Base-by-base conservation (phyloP, 192 early-diverging fungal species). In the Podila clonocystis region DNA sequence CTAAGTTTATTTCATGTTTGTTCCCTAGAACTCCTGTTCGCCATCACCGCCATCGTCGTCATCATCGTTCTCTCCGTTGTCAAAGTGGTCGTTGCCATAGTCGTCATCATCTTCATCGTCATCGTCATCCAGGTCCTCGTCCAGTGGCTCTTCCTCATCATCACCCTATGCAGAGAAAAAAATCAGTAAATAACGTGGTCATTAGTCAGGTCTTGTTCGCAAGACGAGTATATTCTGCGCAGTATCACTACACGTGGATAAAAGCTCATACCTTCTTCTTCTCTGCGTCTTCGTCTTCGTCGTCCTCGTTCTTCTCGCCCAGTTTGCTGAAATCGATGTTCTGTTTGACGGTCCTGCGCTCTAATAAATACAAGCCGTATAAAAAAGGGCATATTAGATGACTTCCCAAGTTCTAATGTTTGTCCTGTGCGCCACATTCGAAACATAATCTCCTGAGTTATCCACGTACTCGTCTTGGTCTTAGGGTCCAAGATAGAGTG, bases 401-500 rank as follows among this genome's bases (percentile, higher is more conserved):
- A 61, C 19, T 30, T 31, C 49, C 38, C 38, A 50, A 58, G 11
- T 26, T 24, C 26, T 1, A 34, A 9, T 20, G n/a, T 5, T n/a
- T 22, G 59, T 45, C 34, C 29, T 63, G 13, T 22, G 34, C 20
- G 20, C 26, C 19, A n/a, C 19, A 4, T 15, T 26, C 4, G 12
- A n/a, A 20, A 9, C 3, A 31, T 33, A 9, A 13, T 58, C 57
- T 28, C 2, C 2, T 66, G 4, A 68, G 58, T 3, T 1, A 22
- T 62, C 17, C 45, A 61, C 77, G 11, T 80, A 80, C 77, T 80
- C 62, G 59, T 80, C 49, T 73, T 66, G n/a, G 58, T 33, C 50
- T 65, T 80, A 24, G 77, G 77, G 34, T 80, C 77, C 50, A 80
- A 50, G 33, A 80, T 80, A 4, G 77, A 73, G 33, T 80, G 77